Evolutionary conservation across 176 grass and related monocot species (phyloP).

Genomic region (Raddia distichophylla): DNA sequence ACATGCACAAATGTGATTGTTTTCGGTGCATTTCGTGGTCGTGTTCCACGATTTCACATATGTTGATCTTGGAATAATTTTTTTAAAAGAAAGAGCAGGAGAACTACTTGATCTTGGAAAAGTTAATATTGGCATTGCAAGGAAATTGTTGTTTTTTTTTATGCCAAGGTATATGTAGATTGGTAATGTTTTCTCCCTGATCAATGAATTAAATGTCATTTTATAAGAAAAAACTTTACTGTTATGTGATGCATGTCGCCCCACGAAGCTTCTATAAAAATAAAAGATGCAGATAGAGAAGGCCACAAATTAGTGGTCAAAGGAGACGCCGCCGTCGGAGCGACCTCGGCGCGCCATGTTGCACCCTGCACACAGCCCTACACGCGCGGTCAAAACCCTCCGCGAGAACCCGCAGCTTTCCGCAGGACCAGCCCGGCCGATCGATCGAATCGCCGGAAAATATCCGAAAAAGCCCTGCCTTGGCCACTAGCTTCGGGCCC

Average conservation of each 20-base stretch:
- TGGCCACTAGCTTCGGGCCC: slow-evolving; percentile 18
- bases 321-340: slow-evolving; percentile 42
- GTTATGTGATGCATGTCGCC: not conserved
- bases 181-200: too few relatives aligned
- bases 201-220: too few relatives aligned
- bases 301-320: not conserved
- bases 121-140: too few relatives aligned
- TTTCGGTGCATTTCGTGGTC: too few relatives aligned
- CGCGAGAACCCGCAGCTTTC: slow-evolving; percentile 22
- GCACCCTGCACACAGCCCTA: not conserved
- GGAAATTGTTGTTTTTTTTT: too few relatives aligned
- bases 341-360: slow-evolving; percentile 30
- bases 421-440: not conserved
- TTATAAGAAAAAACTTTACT: too few relatives aligned
- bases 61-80: too few relatives aligned
- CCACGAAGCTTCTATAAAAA: slow-evolving; percentile 11
- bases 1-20: too few relatives aligned
- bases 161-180: too few relatives aligned
- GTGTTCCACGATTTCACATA: too few relatives aligned
- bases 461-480: slow-evolving; percentile 38
- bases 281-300: not conserved
- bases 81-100: too few relatives aligned
- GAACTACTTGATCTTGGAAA: too few relatives aligned
- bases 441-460: not conserved
- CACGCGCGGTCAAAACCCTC: slow-evolving; percentile 16